Evolutionary conservation across 2,329 filamentous ascomycete species (phyloP), one percentile per base, ranked within the genome.

Genomic region (Trichophaea hybrida): DNA sequence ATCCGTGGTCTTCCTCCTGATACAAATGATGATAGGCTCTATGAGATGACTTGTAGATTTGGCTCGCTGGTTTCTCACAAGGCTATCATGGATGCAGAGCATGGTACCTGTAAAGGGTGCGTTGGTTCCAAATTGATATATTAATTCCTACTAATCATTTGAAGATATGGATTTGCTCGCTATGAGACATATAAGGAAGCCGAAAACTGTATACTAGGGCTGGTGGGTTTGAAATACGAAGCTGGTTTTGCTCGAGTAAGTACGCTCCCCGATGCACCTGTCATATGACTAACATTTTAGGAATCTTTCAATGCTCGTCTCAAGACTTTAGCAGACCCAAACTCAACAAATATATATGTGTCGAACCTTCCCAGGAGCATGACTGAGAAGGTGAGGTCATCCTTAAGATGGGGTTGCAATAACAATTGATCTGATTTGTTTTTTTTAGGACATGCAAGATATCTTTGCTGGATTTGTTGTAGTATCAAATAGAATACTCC

Each of bases 231-330:
- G 66, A 91, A 91, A 57, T 98, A 97, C 70, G 93, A 98, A 76
- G 91, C 95, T 68, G 94, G 91, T 70, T 97, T 97, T 75, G 93
- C 94, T 68, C 82, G 90, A 70, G 89, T 94, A 75, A 70, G 80
- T 74, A 33, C 43, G 51, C 52, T 59, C 24, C n/a, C 57, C 44
- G 38, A 57, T 51, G 2, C 15, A 57, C 13, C 43, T 50, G n/a
- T 49, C 35, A 61, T 51, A 55, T 70, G 68, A 50, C 59, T 66
- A 62, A 67, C 73, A 55, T 73, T 64, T 68, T 60, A 94, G 86
- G 93, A 97, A 76, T 97, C 91, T 17, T 96, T 97, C 75, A 98
- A 98, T 73, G 90, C 90, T 67, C 89, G 94, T 68, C 85, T 98
- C 69, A 97, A 98, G 78, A 91, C 93, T 50, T 87, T 97, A 70